Percentiles rank a stretch among this genome's conserved stretches.
These are phyloP conservation scores for Colletotrichum kahawae DNA, from an alignment of 2,329 filamentous ascomycete genomes.

Conservation along the genomic window DNA sequence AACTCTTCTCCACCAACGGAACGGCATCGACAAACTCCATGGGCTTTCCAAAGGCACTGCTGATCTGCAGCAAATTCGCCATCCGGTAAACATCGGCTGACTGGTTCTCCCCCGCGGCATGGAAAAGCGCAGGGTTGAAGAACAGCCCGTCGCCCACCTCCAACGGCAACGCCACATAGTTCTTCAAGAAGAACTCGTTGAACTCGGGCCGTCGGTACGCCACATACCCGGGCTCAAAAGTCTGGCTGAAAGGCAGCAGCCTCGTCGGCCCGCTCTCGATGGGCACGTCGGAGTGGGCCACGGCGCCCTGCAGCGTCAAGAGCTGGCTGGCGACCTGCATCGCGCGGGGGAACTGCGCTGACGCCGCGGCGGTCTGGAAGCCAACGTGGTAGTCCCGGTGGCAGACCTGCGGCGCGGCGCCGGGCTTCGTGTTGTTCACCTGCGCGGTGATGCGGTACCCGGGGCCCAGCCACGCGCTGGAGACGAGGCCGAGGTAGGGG, in stretches of 20 bases:
- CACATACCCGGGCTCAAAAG: conserved; percentile 61
- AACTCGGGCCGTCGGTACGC: conserved; percentile 61
- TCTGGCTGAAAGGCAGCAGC: conserved; percentile 65
- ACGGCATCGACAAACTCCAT: conserved; percentile 66
- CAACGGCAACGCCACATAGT: conserved; percentile 58
- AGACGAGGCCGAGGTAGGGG: conserved; percentile 58
- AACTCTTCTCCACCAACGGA: conserved; percentile 50
- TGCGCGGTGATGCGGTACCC: conserved; percentile 66
- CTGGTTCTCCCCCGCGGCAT: conserved; percentile 65
- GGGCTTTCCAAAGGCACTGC: conserved; percentile 65
- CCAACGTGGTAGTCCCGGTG: conserved; percentile 71
- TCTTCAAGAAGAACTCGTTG: conserved; percentile 55
- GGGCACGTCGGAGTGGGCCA: conserved; percentile 67
- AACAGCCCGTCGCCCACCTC: conserved; percentile 64
- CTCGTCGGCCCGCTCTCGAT: conserved; percentile 63
- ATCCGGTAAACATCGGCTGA: conserved; percentile 52
- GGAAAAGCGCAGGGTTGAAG: conserved; percentile 68
- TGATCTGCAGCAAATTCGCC: conserved; percentile 68
- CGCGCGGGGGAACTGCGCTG: conserved; percentile 52
- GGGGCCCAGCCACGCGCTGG: conserved; percentile 63
- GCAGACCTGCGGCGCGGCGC: conserved; percentile 59
- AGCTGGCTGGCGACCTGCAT: conserved; percentile 61
- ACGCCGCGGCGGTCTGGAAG: conserved; percentile 57
- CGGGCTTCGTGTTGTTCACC: conserved; percentile 66
- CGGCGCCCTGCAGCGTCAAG: conserved; percentile 66